Evolutionary conservation across 352 stramenopile genomes (phyloP), one percentile per base, ranked within the genome.

Genomic region (Globisporangium ultimum): DNA sequence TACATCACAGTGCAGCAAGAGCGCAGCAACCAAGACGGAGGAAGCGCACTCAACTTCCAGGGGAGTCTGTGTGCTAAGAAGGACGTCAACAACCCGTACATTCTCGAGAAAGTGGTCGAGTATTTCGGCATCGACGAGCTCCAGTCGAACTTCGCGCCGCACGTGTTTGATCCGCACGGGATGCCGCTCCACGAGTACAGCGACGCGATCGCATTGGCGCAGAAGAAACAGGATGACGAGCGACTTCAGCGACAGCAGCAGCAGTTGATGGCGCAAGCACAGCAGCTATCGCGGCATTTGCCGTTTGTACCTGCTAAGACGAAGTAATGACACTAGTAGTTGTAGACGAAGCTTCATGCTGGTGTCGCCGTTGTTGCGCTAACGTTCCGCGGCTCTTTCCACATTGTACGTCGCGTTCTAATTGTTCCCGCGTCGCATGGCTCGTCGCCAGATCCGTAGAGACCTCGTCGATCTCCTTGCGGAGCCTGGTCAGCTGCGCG

Each of bases 81-180:
- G 57, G 87, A 95, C 54, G 85, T 95, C 47, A 74, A 74, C 51
- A 95, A 95, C 68, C 87, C 87, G 28, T 90, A 91, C 69, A 92
- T 95, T 58, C 68, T 95, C 10, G 72, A 91, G 41, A 93, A 93
- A 51, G 79, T 95, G 53, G 84, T 95, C 49, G 84, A 85, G 36
- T 93, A 93, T 63, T 95, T 93, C 63, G 74, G 63, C 38, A 96
- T 96, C 59, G 78, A 96, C 55, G 80, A 96, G 64, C 67, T 91
- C 42, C 71, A 84, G 14, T 82, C 80, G 41, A 91, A 94, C 57
- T 92, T 93, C 47, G 34, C 67, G 17, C 48, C 55, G 14, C 48
- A 71, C n/a, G 64, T 90, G 17, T 95, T 92, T 34, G 79, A 95
- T 58, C 86, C 84, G 11, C 70, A 81, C 64, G 73, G 66, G 13